A percentile compares a stretch with the other conserved stretches of the same genome.
These are phyloP conservation scores for Zoysia pacifica DNA, from an alignment of 176 grass and related monocot species.

Conservation along the genomic window DNA sequence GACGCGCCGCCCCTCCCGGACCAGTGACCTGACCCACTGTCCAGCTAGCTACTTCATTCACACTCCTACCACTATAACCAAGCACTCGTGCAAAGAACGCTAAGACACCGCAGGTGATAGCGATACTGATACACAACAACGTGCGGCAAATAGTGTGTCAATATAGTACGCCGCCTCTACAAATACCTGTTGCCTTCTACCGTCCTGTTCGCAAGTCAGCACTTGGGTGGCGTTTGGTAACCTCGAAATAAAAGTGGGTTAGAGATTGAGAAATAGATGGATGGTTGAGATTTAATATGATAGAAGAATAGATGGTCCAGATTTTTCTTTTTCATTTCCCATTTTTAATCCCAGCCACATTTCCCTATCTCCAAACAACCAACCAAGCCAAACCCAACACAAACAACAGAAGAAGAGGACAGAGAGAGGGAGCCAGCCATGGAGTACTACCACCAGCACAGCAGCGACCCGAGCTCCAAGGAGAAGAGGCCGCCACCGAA, in stretches of 20 bases:
- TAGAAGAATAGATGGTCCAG: too few relatives aligned
- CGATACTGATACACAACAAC: not conserved
- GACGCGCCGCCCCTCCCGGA: too few relatives aligned
- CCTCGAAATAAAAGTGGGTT: too few relatives aligned
- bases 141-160: not conserved
- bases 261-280: too few relatives aligned
- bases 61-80: not conserved
- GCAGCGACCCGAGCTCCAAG: not conserved
- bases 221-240: not conserved
- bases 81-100: conserved; percentile 6
- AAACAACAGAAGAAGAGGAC: not conserved
- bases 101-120: conserved; percentile 1
- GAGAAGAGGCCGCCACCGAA: conserved; percentile 54
- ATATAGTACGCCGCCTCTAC: not conserved
- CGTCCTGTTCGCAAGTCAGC: conserved; percentile 3
- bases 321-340: too few relatives aligned
- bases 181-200: conserved; percentile 5
- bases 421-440: not conserved
- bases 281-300: too few relatives aligned
- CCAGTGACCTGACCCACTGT: too few relatives aligned
- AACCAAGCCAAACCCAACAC: not conserved
- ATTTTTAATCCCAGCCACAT: too few relatives aligned
- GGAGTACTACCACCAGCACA: conserved; percentile 38
- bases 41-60: not conserved
- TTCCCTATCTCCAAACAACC: too few relatives aligned